phyloP scores from a whole-genome alignment of 2,329 filamentous ascomycete species.

The Escovopsis sp. region DNA sequence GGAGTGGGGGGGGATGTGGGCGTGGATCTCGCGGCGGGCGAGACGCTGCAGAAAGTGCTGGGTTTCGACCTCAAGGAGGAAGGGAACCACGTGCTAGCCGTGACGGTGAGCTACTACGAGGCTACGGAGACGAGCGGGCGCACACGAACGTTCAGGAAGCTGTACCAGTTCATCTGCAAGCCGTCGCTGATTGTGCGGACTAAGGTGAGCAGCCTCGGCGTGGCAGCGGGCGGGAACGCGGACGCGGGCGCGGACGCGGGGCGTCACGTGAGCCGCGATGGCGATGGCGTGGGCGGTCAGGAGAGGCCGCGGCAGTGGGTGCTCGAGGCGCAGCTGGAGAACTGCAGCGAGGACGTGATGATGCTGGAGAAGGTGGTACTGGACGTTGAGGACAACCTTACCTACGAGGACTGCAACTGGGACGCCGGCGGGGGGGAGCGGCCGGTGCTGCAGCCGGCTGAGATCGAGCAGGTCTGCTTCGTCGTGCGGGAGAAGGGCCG shows the following conservation, averaged over 20 bases:
- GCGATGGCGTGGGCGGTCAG: conserved; percentile 16
- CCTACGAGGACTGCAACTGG: conserved; percentile 44
- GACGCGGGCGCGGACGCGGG: not conserved
- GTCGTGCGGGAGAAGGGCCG: conserved; percentile 34
- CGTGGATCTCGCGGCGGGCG: conserved; percentile 41
- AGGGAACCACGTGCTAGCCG: conserved; percentile 81
- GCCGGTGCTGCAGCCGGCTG: conserved; percentile 45
- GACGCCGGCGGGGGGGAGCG: conserved; percentile 26
- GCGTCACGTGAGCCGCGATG: not conserved
- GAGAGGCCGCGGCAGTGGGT: conserved; percentile 38
- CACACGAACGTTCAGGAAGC: conserved; percentile 76
- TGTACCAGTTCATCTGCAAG: conserved; percentile 95
- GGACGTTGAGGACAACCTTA: conserved; percentile 36
- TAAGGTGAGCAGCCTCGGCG: conserved; percentile 48
- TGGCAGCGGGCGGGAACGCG: no score
- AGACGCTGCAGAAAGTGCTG: conserved; percentile 68
- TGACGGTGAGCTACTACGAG: conserved; percentile 90
- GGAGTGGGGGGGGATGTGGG: conserved; percentile 4
- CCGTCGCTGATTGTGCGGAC: conserved; percentile 80
- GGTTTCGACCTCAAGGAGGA: conserved; percentile 85
- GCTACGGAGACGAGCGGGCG: conserved; percentile 55
- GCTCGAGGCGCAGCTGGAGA: conserved; percentile 90
- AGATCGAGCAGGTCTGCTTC: conserved; percentile 54
- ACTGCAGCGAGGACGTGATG: conserved; percentile 73
- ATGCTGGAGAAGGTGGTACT: conserved; percentile 55